phyloP scores from a whole-genome alignment of 345 rosid species.

The Schrenkiella parvula region DNA sequence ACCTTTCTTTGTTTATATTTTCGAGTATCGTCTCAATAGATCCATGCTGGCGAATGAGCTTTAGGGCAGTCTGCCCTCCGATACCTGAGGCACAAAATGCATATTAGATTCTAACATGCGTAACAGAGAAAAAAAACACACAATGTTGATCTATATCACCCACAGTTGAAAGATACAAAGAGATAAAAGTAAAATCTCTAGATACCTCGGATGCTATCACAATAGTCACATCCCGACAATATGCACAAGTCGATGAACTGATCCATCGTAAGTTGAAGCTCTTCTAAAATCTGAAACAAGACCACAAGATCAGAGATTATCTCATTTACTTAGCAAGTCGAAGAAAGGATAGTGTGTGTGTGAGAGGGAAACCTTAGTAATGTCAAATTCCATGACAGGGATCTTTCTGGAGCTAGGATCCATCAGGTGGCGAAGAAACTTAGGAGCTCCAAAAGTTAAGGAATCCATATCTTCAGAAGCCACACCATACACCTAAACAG shows the following conservation, averaged over 20 bases:
- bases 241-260: conserved; percentile 94
- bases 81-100: conserved; percentile 52
- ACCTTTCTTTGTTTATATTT: conserved; percentile 88
- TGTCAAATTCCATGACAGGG: conserved; percentile 91
- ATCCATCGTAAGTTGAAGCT: conserved; percentile 83
- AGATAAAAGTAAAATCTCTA: conserved; percentile 10
- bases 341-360: neutral
- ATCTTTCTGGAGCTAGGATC: conserved; percentile 91
- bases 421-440: conserved; percentile 96
- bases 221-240: conserved; percentile 96
- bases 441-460: conserved; percentile 91
- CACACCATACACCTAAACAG: conserved; percentile 81
- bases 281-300: conserved; percentile 69
- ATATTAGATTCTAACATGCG: neutral
- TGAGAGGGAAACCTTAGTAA: conserved; percentile 54
- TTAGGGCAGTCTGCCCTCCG: conserved; percentile 85
- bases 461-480: conserved; percentile 99
- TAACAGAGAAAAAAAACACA: neutral
- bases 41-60: conserved; percentile 92
- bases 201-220: conserved; percentile 89
- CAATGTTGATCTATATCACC: neutral
- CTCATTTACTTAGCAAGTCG: neutral
- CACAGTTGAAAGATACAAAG: neutral
- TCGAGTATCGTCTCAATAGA: conserved; percentile 77
- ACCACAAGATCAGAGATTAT: conserved; percentile 11